These are phyloP conservation scores for Daldinia grandis DNA, from an alignment of 495 filamentous ascomycete species.

Conservation along the genomic window DNA sequence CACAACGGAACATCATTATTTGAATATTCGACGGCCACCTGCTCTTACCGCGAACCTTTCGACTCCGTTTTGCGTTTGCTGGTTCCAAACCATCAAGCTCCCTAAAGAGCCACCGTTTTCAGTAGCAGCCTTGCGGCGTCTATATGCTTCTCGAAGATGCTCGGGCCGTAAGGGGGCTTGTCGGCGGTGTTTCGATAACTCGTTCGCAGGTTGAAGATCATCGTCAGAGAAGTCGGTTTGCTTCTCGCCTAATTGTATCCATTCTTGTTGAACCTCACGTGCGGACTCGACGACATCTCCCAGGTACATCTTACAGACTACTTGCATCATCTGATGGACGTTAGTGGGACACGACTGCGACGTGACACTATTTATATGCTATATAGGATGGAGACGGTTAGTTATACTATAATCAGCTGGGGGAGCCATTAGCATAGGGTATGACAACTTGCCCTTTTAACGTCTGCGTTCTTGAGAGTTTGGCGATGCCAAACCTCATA, in stretches of 20 bases:
- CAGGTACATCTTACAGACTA: conserved; percentile 83
- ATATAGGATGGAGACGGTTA: conserved; percentile 30
- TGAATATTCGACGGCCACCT: conserved; percentile 71
- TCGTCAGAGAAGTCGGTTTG: conserved; percentile 54
- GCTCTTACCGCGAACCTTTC: conserved; percentile 69
- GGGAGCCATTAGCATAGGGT: background rate
- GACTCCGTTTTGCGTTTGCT: conserved; percentile 65
- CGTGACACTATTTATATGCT: conserved; percentile 87
- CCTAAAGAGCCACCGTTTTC: conserved; percentile 75
- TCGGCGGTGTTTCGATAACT: conserved; percentile 48
- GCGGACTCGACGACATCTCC: conserved; percentile 85
- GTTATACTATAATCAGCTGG: background rate
- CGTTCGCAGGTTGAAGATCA: conserved; percentile 39
- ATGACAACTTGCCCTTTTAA: conserved; percentile 58
- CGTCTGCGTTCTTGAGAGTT: conserved; percentile 63
- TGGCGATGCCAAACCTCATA: conserved; percentile 77
- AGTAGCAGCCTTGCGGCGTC: conserved; percentile 73
- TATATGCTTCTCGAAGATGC: conserved; percentile 80
- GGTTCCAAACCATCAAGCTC: conserved; percentile 73
- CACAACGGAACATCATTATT: conserved; percentile 48
- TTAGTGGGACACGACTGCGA: conserved; percentile 84
- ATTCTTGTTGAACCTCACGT: conserved; percentile 79
- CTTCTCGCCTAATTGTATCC: conserved; percentile 66
- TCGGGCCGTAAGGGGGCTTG: conserved; percentile 80
- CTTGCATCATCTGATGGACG: conserved; percentile 80